Base-by-base conservation (phyloP, 495 filamentous ascomycete genomes). In the Tuber calosporum region DNA sequence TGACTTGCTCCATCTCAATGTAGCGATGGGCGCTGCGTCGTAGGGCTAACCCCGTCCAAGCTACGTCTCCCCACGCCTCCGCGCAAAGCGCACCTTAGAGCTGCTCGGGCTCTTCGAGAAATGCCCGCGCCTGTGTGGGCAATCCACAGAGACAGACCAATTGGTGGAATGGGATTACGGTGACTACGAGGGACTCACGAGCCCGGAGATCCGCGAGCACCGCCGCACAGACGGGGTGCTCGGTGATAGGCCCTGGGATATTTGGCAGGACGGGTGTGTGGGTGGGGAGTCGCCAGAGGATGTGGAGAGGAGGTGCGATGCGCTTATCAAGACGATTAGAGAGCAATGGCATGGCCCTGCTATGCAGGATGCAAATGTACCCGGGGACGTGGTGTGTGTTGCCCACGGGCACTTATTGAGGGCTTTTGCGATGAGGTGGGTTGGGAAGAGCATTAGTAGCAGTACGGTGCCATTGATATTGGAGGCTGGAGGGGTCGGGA, bases 81-180 rank as follows among this genome's bases (percentile, higher is more conserved):
- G 94, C 69, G 94, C 95, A 8, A 93, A 93, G 79, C 87, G 88
- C n/a, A 99, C 94, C n/a, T 89, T 97, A 73, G 93, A 96, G 82
- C 87, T 97, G 45, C 89, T 98, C 83, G 73, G 74, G 1, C 79
- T 93, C 86, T 89, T 84, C 77, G 37, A 70, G 38, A 69, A 67
- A 30, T 70, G 48, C 7, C 74, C 74, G 8, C 30, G 37, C 30
- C 76, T 81, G 30, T 77, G 80, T 9, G 74, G 80, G 7, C 88
- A 87, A 69, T 71, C 84, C 8, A 81, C 82, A 13, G 81, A 83
- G 30, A 84, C 91, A 77, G 82, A 95, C 66, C 93, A 92, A 0
- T 88, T 97, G 39, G 86, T 90, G 37, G 94, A 98, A 82, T 98
- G 94, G 94, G 92, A 97, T 83, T 98, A 97, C 79, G 94, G 94